Evolutionary conservation across 257 asterid species (phyloP).

Genomic region (Cynanchum wilfordii): DNA sequence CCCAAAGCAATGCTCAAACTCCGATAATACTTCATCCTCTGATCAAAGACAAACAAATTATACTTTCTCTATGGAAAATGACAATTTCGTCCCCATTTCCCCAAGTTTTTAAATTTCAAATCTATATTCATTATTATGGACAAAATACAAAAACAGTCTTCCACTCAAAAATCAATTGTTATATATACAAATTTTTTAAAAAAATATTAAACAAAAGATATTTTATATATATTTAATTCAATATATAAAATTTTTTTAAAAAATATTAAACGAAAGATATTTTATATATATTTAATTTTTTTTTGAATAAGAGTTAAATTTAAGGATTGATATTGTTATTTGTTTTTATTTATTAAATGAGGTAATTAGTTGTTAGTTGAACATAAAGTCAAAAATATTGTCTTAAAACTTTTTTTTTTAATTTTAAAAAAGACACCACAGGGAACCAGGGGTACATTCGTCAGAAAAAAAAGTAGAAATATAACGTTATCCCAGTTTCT

Average conservation of each 20-base stretch:
- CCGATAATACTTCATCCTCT: conserved; percentile 37
- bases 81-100: conserved; percentile 42
- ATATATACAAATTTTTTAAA: too few relatives aligned
- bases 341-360: too few relatives aligned
- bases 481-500: conserved; percentile 32
- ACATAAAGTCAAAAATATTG: too few relatives aligned
- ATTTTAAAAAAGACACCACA: neutral
- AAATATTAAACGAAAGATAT: too few relatives aligned
- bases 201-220: too few relatives aligned
- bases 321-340: too few relatives aligned
- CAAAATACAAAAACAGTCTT: too few relatives aligned
- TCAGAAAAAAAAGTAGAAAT: conserved; percentile 15
- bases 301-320: too few relatives aligned
- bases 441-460: conserved; percentile 24
- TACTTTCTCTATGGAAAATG: conserved; percentile 31
- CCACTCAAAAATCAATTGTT: too few relatives aligned
- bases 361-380: neutral
- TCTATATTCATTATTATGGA: neutral
- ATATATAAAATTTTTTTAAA: too few relatives aligned
- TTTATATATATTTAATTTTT: too few relatives aligned
- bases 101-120: conserved; percentile 34
- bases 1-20: conserved; percentile 44
- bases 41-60: conserved; percentile 29
- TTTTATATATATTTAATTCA: too few relatives aligned
- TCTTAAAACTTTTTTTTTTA: neutral